Evolutionary conservation across 73 alveolate genomes (phyloP).

Genomic region (Paramecium sonneborni): DNA sequence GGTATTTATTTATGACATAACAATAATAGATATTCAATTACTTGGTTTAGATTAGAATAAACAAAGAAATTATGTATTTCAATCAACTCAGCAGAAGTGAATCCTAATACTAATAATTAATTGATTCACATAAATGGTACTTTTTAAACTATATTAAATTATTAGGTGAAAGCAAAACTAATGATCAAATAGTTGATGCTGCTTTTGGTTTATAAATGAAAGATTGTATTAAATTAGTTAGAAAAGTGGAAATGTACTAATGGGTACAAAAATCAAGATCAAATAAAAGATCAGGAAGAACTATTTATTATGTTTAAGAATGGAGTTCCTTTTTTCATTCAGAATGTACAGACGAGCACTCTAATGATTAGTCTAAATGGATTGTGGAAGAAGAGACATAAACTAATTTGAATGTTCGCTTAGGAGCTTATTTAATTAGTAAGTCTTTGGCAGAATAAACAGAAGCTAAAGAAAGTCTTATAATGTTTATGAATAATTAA

Average conservation of each 20-base stretch:
- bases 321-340: background rate
- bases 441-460: background rate
- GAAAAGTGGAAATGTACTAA: conserved; percentile 4
- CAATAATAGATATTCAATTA: background rate
- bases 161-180: background rate
- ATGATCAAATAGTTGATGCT: background rate
- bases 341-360: background rate
- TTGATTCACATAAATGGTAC: background rate
- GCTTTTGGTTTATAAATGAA: background rate
- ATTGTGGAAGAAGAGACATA: background rate
- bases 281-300: background rate
- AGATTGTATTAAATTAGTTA: background rate
- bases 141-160: background rate
- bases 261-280: background rate
- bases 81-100: background rate
- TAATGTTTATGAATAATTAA: background rate
- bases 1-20: background rate
- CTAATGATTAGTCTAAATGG: conserved; percentile 18
- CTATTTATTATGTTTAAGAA: background rate
- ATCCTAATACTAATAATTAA: background rate
- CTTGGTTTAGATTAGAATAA: background rate
- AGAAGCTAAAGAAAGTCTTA: background rate
- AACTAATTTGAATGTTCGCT: background rate
- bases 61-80: background rate
- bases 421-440: background rate